Conservation (phyloP, 2,329 filamentous ascomycete genomes). For the Chrysosporium keratinophilum region DNA sequence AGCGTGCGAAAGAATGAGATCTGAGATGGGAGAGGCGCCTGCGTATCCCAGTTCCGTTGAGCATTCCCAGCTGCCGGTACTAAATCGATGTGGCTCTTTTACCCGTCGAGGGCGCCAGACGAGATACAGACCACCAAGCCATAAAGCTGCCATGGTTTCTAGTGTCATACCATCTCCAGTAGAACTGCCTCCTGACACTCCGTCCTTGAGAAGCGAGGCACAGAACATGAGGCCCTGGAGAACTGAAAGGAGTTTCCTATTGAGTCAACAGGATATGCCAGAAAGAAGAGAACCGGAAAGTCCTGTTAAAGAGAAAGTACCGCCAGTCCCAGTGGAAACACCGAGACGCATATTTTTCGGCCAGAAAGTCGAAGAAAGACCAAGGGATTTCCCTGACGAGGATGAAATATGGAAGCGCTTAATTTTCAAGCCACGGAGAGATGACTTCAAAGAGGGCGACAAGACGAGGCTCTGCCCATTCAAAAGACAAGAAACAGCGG, state of each 20-base stretch:
- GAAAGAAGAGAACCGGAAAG: not conserved
- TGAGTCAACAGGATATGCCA: not conserved
- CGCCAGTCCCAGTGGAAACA: not conserved
- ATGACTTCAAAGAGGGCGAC: not conserved
- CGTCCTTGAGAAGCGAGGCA: not conserved
- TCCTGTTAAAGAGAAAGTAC: not conserved
- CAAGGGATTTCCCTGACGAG: not conserved
- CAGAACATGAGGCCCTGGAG: not conserved
- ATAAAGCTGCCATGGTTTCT: not conserved
- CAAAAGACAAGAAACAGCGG: not conserved
- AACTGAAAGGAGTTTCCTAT: not conserved
- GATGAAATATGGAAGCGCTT: slow-evolving; percentile 11
- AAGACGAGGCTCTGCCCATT: not conserved
- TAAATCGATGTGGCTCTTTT: slow-evolving; percentile 10
- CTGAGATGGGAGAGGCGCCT: not conserved
- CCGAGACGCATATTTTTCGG: not conserved
- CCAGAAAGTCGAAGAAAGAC: not conserved
- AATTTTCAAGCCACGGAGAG: slow-evolving; percentile 1
- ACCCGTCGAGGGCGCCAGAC: not conserved
- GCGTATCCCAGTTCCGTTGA: not conserved
- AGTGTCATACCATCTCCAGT: not conserved
- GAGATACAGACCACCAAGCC: slow-evolving; percentile 3
- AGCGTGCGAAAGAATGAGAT: not conserved
- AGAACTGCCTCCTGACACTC: too few relatives aligned
- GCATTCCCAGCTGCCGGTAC: slow-evolving; percentile 1